A percentile compares a stretch with the other conserved stretches of the same genome.
These are phyloP conservation scores for Ajuga chamaepitys DNA, from an alignment of 257 asterid genomes.

Conservation along the genomic window DNA sequence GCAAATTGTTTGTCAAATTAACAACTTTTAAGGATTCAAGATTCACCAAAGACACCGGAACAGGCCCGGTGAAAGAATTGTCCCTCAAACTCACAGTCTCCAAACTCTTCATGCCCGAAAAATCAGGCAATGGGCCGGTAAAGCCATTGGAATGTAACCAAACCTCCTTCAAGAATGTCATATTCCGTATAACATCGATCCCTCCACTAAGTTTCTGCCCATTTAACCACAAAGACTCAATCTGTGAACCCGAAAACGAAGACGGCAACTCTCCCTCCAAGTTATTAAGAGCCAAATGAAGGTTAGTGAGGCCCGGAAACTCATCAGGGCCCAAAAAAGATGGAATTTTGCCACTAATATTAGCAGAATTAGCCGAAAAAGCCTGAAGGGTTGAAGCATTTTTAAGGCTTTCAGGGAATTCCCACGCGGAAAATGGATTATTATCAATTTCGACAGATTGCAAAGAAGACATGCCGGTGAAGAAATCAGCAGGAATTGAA, in stretches of 20 bases:
- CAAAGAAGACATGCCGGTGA: slow-evolving; percentile 69
- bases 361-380: slow-evolving; percentile 76
- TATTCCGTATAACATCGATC: slow-evolving; percentile 60
- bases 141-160: slow-evolving; percentile 79
- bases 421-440: slow-evolving; percentile 70
- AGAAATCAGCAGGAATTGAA: slow-evolving; percentile 68
- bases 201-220: slow-evolving; percentile 76
- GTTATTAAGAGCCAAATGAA: slow-evolving; percentile 80
- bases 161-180: slow-evolving; percentile 75
- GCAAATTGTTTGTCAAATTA: slow-evolving; percentile 76
- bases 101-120: slow-evolving; percentile 48
- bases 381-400: slow-evolving; percentile 60
- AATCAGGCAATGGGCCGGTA: slow-evolving; percentile 71
- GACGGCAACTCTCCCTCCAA: slow-evolving; percentile 67
- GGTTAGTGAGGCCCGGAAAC: slow-evolving; percentile 57
- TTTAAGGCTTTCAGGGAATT: slow-evolving; percentile 53
- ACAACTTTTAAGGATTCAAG: slow-evolving; percentile 61
- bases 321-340: slow-evolving; percentile 57
- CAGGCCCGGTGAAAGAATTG: slow-evolving; percentile 66
- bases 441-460: slow-evolving; percentile 62
- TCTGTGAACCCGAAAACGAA: slow-evolving; percentile 51
- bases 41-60: slow-evolving; percentile 52
- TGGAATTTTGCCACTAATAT: slow-evolving; percentile 62
- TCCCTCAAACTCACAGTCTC: slow-evolving; percentile 70
- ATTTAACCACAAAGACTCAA: slow-evolving; percentile 77